Base-by-base conservation (phyloP, 108 stramenopile genomes). In the Cyclotella cryptica region DNA sequence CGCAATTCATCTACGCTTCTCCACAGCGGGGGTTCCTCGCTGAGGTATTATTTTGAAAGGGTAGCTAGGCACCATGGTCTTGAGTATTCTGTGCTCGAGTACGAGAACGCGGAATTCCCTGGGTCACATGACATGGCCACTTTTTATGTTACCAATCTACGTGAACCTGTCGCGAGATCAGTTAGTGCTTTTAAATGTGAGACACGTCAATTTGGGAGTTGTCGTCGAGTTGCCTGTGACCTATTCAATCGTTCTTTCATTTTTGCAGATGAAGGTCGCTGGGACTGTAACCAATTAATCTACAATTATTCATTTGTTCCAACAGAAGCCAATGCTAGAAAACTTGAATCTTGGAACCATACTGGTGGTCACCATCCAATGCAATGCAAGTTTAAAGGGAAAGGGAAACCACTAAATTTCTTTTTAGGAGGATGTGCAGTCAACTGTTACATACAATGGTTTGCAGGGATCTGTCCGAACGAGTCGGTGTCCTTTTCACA, bases 181-280 rank as follows among this genome's bases (percentile, higher is more conserved):
- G 72, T 79, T 19, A 79, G 78, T 41, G 63, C 62, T 45, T 79
- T 79, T 45, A 79, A 79, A 58, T 79, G 76, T 77, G 53, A 70
- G 76, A 52, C 21, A 2, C 26, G 12, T 27, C 35, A 35, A 26
- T 27, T 27, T 14, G 8, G 18, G 19, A 19, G 3, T 51, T 51
- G 5, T 51, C 8, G 49, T 51, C 19, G 8, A 19, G 19, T 41
- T 41, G 40, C 0, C 18, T 10, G 1, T 14, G n/a, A 3, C 22
- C 45, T 22, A 18, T 69, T 29, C 67, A 18, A 14, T 24, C 14
- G 7, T 27, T 28, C 47, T 39, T 41, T 12, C 19, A 1, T 63
- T 41, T 30, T 63, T 18, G 14, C 58, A 72, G 71, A 75, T 19
- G 74, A 75, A 53, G 75, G 75, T 1, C 66, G 75, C 29, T 77